These are phyloP conservation scores for Venturiaceae sp. DNA, from an alignment of 2,329 filamentous ascomycete genomes.

Conservation along the genomic window DNA sequence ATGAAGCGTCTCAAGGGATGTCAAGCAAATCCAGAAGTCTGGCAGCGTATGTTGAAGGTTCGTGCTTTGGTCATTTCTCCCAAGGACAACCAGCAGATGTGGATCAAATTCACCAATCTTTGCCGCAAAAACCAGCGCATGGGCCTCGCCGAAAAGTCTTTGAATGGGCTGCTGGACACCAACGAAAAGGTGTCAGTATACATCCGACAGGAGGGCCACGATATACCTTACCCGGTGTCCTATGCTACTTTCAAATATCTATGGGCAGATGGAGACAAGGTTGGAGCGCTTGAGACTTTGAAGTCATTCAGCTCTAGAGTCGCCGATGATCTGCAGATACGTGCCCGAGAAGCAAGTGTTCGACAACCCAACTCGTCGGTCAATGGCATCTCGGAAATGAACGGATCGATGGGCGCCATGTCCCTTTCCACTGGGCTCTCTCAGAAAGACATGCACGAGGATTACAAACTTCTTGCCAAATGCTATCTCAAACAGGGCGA, in stretches of 20 bases:
- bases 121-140: conserved; percentile 94
- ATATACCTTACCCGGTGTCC: conserved; percentile 66
- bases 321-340: conserved; percentile 46
- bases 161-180: conserved; percentile 78
- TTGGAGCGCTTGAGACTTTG: conserved; percentile 49
- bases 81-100: conserved; percentile 94
- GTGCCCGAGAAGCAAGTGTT: conserved; percentile 16
- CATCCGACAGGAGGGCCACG: conserved; percentile 26
- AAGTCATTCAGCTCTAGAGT: conserved; percentile 52
- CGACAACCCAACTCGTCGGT: conserved; percentile 11
- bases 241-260: conserved; percentile 98
- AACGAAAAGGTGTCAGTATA: conserved; percentile 49
- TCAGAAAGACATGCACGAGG: conserved; percentile 35
- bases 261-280: conserved; percentile 73
- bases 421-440: neutral
- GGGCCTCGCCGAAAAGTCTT: conserved; percentile 88
- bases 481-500: conserved; percentile 95
- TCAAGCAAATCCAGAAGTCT: conserved; percentile 94
- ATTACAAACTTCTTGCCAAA: conserved; percentile 71
- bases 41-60: conserved; percentile 96
- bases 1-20: conserved; percentile 90
- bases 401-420: conserved; percentile 37
- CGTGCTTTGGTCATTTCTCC: conserved; percentile 86
- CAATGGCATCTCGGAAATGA: conserved; percentile 31
- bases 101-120: conserved; percentile 98